A percentile compares a stretch with the other conserved stretches of the same genome.
Evolutionary conservation across 768 basidiomycete genomes (phyloP).

Genomic region (Lactifluus echinatus): DNA sequence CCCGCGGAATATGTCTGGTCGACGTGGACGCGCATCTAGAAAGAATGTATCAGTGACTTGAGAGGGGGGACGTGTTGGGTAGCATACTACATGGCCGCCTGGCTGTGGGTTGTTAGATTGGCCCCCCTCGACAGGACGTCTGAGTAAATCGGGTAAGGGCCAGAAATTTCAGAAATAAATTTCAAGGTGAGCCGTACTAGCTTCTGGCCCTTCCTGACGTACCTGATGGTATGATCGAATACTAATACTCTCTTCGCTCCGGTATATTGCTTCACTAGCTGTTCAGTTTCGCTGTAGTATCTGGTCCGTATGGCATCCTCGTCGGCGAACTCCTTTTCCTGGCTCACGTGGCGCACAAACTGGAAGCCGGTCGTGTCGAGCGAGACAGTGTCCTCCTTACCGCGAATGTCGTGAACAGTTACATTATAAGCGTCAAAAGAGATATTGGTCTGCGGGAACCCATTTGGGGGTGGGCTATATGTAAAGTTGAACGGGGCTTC

Average conservation of each 20-base stretch:
- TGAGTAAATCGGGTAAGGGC: not conserved
- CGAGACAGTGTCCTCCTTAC: constrained; percentile 24
- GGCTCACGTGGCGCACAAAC: constrained; percentile 28
- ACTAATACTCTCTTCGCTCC: constrained; percentile 35
- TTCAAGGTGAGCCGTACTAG: not conserved
- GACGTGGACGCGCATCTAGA: constrained; percentile 35
- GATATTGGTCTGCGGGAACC: constrained; percentile 27
- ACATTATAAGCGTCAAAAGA: constrained; percentile 23
- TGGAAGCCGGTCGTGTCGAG: constrained; percentile 41
- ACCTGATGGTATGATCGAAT: constrained; percentile 40
- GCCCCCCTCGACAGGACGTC: not conserved
- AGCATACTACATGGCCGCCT: constrained; percentile 32
- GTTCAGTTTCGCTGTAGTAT: constrained; percentile 38
- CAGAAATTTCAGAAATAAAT: too few relatives aligned
- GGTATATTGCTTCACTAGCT: constrained; percentile 32
- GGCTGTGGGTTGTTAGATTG: constrained; percentile 10
- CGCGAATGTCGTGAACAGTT: constrained; percentile 28
- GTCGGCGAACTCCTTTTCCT: constrained; percentile 33
- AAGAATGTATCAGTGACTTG: not conserved
- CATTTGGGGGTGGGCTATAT: constrained; percentile 24
- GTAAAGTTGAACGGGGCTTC: constrained; percentile 32
- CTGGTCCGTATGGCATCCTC: constrained; percentile 30
- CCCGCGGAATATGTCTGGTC: constrained; percentile 37
- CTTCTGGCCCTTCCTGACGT: not conserved
- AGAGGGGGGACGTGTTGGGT: too few relatives aligned